phyloP scores from a whole-genome alignment of 2,329 filamentous ascomycete species.

The Harringtonia lauricola region DNA sequence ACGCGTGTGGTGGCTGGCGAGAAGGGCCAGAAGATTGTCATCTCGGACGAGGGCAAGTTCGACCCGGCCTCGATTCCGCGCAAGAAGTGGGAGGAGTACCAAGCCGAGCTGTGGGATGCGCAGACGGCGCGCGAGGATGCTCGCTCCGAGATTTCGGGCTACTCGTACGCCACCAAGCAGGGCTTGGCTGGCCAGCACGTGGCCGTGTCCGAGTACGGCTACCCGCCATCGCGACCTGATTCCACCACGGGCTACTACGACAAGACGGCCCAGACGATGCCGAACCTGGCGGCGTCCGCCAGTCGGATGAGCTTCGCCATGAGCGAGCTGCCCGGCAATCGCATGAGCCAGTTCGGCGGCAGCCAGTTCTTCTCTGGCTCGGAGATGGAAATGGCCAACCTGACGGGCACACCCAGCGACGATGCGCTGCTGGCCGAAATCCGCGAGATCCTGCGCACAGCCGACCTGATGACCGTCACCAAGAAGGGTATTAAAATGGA shows the following conservation, averaged over 20 bases:
- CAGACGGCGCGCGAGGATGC: slow-evolving; percentile 75
- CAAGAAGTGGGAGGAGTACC: slow-evolving; percentile 99
- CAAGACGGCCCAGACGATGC: slow-evolving; percentile 31
- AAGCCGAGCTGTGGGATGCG: slow-evolving; percentile 93
- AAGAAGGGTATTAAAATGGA: slow-evolving; percentile 98
- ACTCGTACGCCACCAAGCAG: slow-evolving; percentile 86
- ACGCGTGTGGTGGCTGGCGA: slow-evolving; percentile 95
- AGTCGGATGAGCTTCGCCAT: slow-evolving; percentile 70
- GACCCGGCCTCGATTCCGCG: slow-evolving; percentile 85
- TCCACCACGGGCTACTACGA: slow-evolving; percentile 43
- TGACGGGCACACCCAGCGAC: slow-evolving; percentile 71
- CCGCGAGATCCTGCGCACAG: slow-evolving; percentile 79
- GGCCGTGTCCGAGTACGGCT: slow-evolving; percentile 58
- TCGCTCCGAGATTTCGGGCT: slow-evolving; percentile 81
- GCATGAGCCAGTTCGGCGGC: slow-evolving; percentile 50
- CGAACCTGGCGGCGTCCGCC: slow-evolving; percentile 36
- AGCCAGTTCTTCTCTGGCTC: slow-evolving; percentile 44
- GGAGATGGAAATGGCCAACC: slow-evolving; percentile 62
- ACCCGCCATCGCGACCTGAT: slow-evolving; percentile 42
- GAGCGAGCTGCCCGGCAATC: slow-evolving; percentile 50
- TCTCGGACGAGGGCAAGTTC: slow-evolving; percentile 96
- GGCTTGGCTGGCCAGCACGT: slow-evolving; percentile 34
- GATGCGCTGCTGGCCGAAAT: slow-evolving; percentile 90
- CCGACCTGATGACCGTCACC: slow-evolving; percentile 93
- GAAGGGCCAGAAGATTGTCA: slow-evolving; percentile 80